These are phyloP conservation scores for Metschnikowia bowlesiae DNA, from an alignment of 805 yeast genomes.

Conservation along the genomic window DNA sequence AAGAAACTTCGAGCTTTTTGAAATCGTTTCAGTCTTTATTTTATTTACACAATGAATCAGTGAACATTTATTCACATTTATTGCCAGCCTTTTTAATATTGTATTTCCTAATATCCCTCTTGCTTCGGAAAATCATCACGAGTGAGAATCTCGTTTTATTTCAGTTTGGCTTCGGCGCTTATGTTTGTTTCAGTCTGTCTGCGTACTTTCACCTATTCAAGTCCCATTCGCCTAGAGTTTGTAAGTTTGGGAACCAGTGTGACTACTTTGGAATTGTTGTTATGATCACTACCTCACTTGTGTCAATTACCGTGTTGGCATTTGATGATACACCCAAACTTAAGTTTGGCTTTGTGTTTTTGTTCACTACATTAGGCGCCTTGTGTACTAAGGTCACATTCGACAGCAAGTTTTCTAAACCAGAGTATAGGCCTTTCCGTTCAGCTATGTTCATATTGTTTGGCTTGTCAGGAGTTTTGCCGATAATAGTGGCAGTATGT, in stretches of 20 bases:
- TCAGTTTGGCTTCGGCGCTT: constrained; percentile 54
- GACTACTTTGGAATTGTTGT: constrained; percentile 75
- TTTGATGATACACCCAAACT: constrained; percentile 41
- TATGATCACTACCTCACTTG: constrained; percentile 45
- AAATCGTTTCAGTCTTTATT: constrained; percentile 46
- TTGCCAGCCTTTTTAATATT: constrained; percentile 34
- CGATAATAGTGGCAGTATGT: constrained; percentile 52
- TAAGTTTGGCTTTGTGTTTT: constrained; percentile 34
- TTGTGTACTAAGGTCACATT: constrained; percentile 62
- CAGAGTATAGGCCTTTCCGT: constrained; percentile 69
- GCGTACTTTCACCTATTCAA: constrained; percentile 65
- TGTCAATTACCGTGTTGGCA: constrained; percentile 33
- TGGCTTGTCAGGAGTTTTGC: constrained; percentile 74
- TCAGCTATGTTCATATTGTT: constrained; percentile 75
- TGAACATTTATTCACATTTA: constrained; percentile 67
- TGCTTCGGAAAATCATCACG: background rate
- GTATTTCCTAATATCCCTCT: background rate
- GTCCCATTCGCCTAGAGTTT: constrained; percentile 56
- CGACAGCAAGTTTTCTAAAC: constrained; percentile 60
- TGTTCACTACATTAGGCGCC: constrained; percentile 54
- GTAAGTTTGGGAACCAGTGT: constrained; percentile 58
- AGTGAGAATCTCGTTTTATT: constrained; percentile 50
- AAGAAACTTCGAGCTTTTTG: constrained; percentile 45
- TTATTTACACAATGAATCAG: constrained; percentile 65
- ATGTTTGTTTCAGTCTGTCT: constrained; percentile 56